phyloP scores from a whole-genome alignment of 371 early-diverging fungal genomes.

The Rhizopus sp. region DNA sequence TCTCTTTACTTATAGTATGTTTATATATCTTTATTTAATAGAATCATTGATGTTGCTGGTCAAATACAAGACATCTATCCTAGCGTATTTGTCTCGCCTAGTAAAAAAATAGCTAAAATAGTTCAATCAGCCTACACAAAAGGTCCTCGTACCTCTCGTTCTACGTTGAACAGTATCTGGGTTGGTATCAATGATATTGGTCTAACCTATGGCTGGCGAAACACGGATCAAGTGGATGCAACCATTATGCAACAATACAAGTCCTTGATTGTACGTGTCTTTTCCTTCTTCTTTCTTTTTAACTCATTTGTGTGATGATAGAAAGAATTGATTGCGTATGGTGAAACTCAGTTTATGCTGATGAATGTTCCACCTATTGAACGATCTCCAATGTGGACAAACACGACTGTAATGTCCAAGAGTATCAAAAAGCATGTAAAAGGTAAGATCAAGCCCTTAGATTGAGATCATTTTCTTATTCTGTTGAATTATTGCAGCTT shows the following conservation, averaged over 20 bases:
- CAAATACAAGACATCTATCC: conserved; percentile 36
- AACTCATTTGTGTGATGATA: not conserved
- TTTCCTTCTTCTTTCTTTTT: no score
- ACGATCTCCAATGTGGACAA: conserved; percentile 33
- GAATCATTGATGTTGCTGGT: conserved; percentile 35
- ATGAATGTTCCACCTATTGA: conserved; percentile 45
- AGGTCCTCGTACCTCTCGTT: conserved; percentile 10
- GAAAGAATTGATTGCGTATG: conserved; percentile 23
- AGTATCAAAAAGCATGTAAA: conserved; percentile 20
- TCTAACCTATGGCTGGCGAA: conserved; percentile 28
- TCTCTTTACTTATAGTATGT: not conserved
- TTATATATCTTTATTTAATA: not conserved
- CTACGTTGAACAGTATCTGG: conserved; percentile 35
- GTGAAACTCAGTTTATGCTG: conserved; percentile 32
- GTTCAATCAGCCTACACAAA: conserved; percentile 10
- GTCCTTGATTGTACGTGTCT: conserved; percentile 23
- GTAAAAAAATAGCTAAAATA: conserved; percentile 2
- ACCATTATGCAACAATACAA: conserved; percentile 26
- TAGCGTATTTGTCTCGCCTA: conserved; percentile 19
- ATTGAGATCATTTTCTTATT: not conserved
- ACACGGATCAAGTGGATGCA: conserved; percentile 16
- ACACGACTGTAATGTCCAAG: conserved; percentile 3
- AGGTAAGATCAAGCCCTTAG: conserved; percentile 14
- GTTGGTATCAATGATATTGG: conserved; percentile 47
- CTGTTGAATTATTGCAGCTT: conserved; percentile 16